These are phyloP conservation scores for Botryotinia narcissicola DNA, from an alignment of 2,329 filamentous ascomycete genomes.

Conservation along the genomic window DNA sequence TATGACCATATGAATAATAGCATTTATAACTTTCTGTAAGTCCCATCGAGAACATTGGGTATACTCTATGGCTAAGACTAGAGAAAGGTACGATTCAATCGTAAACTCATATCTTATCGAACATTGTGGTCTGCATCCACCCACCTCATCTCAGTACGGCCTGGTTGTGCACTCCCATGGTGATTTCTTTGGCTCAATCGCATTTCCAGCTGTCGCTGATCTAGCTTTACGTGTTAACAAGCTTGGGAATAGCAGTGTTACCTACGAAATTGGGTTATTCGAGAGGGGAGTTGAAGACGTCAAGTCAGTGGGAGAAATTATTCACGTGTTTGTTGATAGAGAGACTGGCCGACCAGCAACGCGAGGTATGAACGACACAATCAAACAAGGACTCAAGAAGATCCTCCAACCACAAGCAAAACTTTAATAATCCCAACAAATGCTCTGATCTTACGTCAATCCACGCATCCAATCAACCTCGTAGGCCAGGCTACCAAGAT, in stretches of 20 bases:
- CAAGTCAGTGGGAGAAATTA: conserved; percentile 80
- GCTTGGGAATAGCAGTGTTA: conserved; percentile 81
- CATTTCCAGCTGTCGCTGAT: conserved; percentile 79
- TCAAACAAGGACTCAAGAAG: conserved; percentile 59
- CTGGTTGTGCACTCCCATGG: conserved; percentile 83
- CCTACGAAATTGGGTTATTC: conserved; percentile 87
- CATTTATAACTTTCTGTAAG: conserved; percentile 75
- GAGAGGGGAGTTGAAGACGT: conserved; percentile 69
- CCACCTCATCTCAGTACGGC: conserved; percentile 68
- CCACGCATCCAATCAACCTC: not conserved
- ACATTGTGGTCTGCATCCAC: conserved; percentile 70
- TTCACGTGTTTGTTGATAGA: conserved; percentile 85
- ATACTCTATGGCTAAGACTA: not conserved
- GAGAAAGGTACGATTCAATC: conserved; percentile 73
- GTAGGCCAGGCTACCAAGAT: not conserved
- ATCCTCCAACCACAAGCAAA: conserved; percentile 45
- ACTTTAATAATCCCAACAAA: conserved; percentile 23
- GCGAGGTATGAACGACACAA: conserved; percentile 59
- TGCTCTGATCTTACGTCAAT: not conserved
- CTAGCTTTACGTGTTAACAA: conserved; percentile 79
- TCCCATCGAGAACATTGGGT: not conserved
- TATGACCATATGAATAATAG: conserved; percentile 92
- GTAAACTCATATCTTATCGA: conserved; percentile 85
- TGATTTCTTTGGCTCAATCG: conserved; percentile 78
- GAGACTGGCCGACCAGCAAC: conserved; percentile 64